A percentile compares a stretch with the other conserved stretches of the same genome.
Conservation (phyloP, 2,329 filamentous ascomycete species). For the Ophiosphaerella herpotricha region DNA sequence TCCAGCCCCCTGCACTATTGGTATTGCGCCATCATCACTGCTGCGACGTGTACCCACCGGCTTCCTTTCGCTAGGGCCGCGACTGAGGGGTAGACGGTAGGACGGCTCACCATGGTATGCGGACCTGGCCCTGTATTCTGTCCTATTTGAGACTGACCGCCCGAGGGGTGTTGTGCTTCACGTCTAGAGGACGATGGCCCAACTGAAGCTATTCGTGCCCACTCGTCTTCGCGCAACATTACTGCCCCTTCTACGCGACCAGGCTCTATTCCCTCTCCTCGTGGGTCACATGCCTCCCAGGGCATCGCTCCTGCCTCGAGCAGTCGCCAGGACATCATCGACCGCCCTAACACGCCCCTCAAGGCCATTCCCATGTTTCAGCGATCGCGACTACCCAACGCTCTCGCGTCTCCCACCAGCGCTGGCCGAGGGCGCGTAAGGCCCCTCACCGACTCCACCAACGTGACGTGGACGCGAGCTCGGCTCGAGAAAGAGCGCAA, state of each 20-base stretch:
- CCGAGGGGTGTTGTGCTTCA: slow-evolving; percentile 31
- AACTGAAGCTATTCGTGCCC: slow-evolving; percentile 10
- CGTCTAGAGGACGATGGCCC: slow-evolving; percentile 8
- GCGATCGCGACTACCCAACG: slow-evolving; percentile 35
- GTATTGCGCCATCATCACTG: background rate
- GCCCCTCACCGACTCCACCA: slow-evolving; percentile 25
- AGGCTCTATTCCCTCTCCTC: slow-evolving; percentile 21
- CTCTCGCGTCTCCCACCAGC: slow-evolving; percentile 25
- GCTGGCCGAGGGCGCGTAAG: slow-evolving; percentile 22
- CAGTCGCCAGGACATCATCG: slow-evolving; percentile 11
- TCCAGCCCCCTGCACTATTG: slow-evolving; percentile 1
- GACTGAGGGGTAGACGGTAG: slow-evolving; percentile 10
- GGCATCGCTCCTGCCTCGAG: slow-evolving; percentile 4
- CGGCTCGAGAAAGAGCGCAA: slow-evolving; percentile 71
- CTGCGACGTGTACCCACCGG: background rate
- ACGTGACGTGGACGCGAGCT: slow-evolving; percentile 56
- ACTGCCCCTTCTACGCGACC: slow-evolving; percentile 30
- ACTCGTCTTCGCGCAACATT: slow-evolving; percentile 35
- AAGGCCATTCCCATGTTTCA: slow-evolving; percentile 28
- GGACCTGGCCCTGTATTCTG: background rate
- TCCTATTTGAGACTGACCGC: slow-evolving; percentile 1
- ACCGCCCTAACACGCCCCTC: slow-evolving; percentile 34
- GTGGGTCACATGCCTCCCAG: slow-evolving; percentile 27
- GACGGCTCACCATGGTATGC: slow-evolving; percentile 17
- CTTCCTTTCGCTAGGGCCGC: slow-evolving; percentile 5